Conservation (phyloP, 164 flowering plant species). For the Vitis amurensis region DNA sequence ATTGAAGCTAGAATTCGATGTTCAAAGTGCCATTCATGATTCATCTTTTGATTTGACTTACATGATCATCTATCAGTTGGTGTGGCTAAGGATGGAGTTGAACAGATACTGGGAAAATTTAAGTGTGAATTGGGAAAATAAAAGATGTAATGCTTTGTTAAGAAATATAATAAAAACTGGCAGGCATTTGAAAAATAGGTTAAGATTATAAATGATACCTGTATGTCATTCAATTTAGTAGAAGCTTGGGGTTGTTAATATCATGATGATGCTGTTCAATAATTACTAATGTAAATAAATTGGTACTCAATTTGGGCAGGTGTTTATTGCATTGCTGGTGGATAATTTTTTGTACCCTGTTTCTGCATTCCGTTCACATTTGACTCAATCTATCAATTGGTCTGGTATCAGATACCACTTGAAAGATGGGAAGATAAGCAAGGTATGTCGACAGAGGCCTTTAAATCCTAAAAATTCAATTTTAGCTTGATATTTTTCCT, state of each 20-base stretch:
- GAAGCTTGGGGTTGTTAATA: neutral
- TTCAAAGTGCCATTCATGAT: too few species aligned
- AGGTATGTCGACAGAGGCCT: constrained; percentile 43
- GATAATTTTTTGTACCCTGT: constrained; percentile 88
- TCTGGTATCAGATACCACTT: constrained; percentile 90
- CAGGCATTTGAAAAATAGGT: too few species aligned
- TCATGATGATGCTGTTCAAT: neutral
- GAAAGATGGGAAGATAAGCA: constrained; percentile 80
- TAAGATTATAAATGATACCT: too few species aligned
- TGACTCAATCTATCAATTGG: constrained; percentile 89
- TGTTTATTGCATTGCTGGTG: constrained; percentile 87
- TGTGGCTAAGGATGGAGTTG: too few species aligned
- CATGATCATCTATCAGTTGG: too few species aligned
- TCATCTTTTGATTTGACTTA: too few species aligned
- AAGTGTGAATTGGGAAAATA: too few species aligned
- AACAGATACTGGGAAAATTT: too few species aligned
- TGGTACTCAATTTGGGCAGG: constrained; percentile 43
- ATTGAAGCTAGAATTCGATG: too few species aligned
- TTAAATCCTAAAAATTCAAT: neutral
- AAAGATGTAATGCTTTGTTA: too few species aligned
- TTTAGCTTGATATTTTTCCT: neutral
- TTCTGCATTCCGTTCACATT: constrained; percentile 86
- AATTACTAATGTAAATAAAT: neutral
- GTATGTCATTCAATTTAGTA: too few species aligned
- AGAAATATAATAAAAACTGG: too few species aligned